Evolutionary conservation across 2,329 filamentous ascomycete genomes (phyloP), one percentile per base, ranked within the genome.

Genomic region (Aspergillus oerlinghausenensis): DNA sequence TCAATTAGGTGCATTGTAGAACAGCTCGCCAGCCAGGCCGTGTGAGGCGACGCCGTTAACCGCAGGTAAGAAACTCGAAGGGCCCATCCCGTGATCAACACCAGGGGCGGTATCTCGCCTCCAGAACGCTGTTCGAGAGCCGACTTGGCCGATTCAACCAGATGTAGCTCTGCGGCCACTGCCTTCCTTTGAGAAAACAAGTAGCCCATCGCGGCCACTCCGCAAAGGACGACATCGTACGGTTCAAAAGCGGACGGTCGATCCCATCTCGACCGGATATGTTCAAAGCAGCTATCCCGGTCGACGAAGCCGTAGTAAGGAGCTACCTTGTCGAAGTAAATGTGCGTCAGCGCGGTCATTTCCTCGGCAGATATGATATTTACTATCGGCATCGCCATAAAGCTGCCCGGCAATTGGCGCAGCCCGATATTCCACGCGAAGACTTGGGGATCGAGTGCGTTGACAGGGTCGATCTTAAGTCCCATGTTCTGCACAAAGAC

Each of bases 1-100:
- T 84, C 83, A 0, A 82, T 71, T 42, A 84, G 73, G 60, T 85
- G 82, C 79, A 85, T 82, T n/a, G 81, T 65, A 1, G 76, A 79
- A 55, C 78, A 83, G 56, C 79, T 83, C 0, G 82, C 80, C 69
- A 84, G 79, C 82, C 70, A 72, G 1, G 79, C 75, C 0, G 75
- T 73, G 57, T 84, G 80, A 1, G 81, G 81, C 2, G 79, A 77
- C 2, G 75, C 79, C 0, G 80, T 80, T 35, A 80, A 74, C 7
- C 83, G 75, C 8, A 85, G 68, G 55, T 84, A 84, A 0, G 80
- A 69, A 0, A 77, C 75, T 2, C 82, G 78, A 3, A 85, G 73
- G 0, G 82, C 63, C 82, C 82, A 84, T 26, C 65, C 70, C 6
- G 67, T 66, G 45, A 70, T 60, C 10, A 64, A 4, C 65, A 57